A percentile compares a stretch with the other conserved stretches of the same genome.
Conservation (phyloP, 2,329 filamentous ascomycete species). For the Mariannaea sp. region DNA sequence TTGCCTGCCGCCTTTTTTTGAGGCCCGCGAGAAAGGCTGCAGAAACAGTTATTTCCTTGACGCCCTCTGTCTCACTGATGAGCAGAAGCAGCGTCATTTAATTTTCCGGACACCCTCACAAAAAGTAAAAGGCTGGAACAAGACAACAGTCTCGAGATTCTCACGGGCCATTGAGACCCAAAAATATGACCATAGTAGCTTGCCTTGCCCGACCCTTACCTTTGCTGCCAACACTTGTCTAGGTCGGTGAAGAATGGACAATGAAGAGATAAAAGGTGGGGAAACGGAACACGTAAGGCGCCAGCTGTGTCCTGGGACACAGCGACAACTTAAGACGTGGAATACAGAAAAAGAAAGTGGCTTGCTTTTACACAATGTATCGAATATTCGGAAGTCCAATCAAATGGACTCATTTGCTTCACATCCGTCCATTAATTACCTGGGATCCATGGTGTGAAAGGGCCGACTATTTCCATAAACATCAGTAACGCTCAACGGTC, state of each 20-base stretch:
- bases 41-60: neutral
- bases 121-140: neutral
- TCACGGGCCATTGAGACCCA: neutral
- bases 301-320: neutral
- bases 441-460: conserved; percentile 21
- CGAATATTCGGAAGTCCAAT: conserved; percentile 15
- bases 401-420: conserved; percentile 23
- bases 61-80: neutral
- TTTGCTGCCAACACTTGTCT: neutral
- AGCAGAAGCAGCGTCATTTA: neutral
- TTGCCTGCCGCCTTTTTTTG: neutral
- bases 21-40: neutral
- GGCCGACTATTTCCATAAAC: conserved; percentile 15
- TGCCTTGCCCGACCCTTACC: no score
- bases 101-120: no score
- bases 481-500: conserved; percentile 17
- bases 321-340: neutral
- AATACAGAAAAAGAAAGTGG: neutral
- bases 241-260: neutral
- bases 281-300: conserved; percentile 10
- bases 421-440: conserved; percentile 23
- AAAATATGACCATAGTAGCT: neutral
- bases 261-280: conserved; percentile 9
- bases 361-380: neutral
- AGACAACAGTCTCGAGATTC: neutral